Evolutionary conservation across 306 rosid species (phyloP).

Genomic region (Cucurbita argyrosperma): DNA sequence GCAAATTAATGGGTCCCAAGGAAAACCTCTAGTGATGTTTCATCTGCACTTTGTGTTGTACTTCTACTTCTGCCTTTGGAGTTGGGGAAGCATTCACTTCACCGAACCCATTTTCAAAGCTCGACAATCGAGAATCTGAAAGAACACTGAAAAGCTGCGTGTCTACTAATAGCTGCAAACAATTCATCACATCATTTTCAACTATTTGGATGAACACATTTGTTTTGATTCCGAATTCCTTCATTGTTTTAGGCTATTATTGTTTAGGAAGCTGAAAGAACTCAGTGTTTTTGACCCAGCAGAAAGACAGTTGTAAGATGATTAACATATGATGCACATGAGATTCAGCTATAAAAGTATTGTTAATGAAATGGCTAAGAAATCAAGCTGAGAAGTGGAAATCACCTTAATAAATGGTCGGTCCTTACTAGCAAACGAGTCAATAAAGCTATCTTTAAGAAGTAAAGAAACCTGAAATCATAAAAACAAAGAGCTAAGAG

Average conservation of each 20-base stretch:
- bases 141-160: slow-evolving; percentile 76
- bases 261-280: background rate
- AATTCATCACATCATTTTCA: background rate
- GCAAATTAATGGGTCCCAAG: background rate
- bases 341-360: background rate
- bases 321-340: background rate
- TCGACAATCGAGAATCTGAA: slow-evolving; percentile 64
- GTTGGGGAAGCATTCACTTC: slow-evolving; percentile 1
- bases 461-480: slow-evolving; percentile 84
- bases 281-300: background rate
- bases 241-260: background rate
- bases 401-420: slow-evolving; percentile 79
- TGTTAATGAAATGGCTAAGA: background rate
- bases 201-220: no score
- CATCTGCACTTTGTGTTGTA: background rate
- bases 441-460: slow-evolving; percentile 85
- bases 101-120: slow-evolving; percentile 48
- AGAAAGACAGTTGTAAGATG: background rate
- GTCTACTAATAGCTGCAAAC: slow-evolving; percentile 66
- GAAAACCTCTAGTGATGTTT: background rate
- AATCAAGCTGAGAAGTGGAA: background rate
- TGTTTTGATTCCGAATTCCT: background rate
- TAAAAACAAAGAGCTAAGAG: slow-evolving; percentile 5
- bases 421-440: slow-evolving; percentile 71
- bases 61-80: background rate